Conservation (phyloP, 2,329 filamentous ascomycete genomes). For the Alternaria postmessia region DNA sequence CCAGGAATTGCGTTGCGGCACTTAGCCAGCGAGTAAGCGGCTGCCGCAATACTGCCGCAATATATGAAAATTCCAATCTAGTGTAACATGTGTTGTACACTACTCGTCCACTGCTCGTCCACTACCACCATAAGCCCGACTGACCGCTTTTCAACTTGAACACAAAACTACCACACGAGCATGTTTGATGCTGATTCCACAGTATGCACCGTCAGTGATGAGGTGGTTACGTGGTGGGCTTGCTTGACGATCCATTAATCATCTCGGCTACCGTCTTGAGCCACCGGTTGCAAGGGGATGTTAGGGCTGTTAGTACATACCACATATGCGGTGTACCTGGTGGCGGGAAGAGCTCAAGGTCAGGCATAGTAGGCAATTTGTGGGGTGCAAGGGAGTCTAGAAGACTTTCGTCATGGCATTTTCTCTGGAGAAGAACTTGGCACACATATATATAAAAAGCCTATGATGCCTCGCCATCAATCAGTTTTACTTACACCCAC, state of each 20-base stretch:
- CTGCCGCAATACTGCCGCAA: slow-evolving; percentile 11
- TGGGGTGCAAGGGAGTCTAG: slow-evolving; percentile 8
- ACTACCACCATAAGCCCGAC: not conserved
- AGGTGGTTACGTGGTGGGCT: slow-evolving; percentile 2
- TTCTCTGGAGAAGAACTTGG: not conserved
- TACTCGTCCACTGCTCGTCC: not conserved
- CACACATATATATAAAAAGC: slow-evolving; percentile 9
- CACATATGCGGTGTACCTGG: not conserved
- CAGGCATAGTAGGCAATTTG: slow-evolving; percentile 3
- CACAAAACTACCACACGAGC: not conserved
- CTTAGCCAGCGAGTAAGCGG: slow-evolving; percentile 5
- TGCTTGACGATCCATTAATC: slow-evolving; percentile 1
- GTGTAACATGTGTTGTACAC: not conserved
- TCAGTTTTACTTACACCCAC: not conserved
- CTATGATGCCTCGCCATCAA: not conserved
- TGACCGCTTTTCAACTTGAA: not conserved
- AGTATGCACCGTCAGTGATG: not conserved
- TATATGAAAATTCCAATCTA: slow-evolving; percentile 15
- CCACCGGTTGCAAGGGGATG: slow-evolving; percentile 19
- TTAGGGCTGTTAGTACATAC: not conserved
- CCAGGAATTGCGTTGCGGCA: not conserved
- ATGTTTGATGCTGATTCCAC: not conserved
- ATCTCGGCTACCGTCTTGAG: slow-evolving; percentile 9
- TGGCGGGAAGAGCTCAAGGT: not conserved
- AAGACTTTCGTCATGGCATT: not conserved